phyloP scores from a whole-genome alignment of 441 rosid species.

The Aleurites moluccanus region DNA sequence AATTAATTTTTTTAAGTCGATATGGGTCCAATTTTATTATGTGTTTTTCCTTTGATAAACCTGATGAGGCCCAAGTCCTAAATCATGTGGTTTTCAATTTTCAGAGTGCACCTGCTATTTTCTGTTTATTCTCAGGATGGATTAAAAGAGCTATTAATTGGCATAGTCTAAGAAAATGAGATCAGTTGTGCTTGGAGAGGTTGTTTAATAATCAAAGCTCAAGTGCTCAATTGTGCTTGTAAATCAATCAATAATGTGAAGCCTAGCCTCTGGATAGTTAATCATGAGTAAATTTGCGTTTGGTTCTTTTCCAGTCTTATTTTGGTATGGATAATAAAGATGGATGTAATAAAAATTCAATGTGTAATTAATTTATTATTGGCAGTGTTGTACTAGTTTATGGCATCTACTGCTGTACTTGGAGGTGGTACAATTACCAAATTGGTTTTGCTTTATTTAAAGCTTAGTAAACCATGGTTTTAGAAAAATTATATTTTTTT shows the following conservation, averaged over 20 bases:
- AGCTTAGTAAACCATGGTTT: no score
- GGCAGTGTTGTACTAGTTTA: background rate
- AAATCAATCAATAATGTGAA: background rate
- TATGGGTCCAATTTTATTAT: background rate
- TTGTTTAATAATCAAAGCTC: background rate
- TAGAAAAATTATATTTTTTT: no score
- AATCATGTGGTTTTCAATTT: background rate
- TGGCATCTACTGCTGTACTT: background rate
- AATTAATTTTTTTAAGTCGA: background rate
- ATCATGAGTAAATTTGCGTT: background rate
- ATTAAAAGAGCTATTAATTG: background rate
- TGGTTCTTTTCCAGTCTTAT: background rate
- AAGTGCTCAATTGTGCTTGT: background rate
- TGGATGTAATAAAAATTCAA: background rate
- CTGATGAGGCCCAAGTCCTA: background rate
- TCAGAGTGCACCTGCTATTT: background rate
- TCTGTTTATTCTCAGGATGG: background rate
- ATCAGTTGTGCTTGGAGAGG: background rate
- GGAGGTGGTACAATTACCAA: background rate
- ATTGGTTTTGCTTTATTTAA: no score
- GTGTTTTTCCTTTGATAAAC: background rate
- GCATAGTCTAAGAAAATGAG: background rate
- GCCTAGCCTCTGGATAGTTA: background rate
- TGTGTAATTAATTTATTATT: background rate
- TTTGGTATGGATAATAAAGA: background rate